Percentiles rank a stretch among this genome's conserved stretches.
phyloP scores from a whole-genome alignment of 129 eudicot genomes.

The Centaurea solstitialis region DNA sequence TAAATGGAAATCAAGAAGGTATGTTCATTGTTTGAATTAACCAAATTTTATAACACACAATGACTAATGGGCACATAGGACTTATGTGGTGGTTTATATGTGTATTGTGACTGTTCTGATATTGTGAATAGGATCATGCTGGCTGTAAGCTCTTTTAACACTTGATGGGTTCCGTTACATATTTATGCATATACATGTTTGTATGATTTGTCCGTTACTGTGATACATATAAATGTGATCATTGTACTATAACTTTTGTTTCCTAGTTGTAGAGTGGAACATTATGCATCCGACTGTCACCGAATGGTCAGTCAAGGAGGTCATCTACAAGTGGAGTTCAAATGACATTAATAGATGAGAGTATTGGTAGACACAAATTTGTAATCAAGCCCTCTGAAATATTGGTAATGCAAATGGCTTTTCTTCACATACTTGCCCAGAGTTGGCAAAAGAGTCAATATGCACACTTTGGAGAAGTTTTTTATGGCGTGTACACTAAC shows the following conservation, averaged over 20 bases:
- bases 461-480: conserved; percentile 10
- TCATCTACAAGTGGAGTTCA: conserved; percentile 26
- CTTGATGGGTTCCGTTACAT: neutral
- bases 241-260: conserved; percentile 8
- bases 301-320: conserved; percentile 41
- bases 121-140: neutral
- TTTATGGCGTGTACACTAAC: conserved; percentile 18
- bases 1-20: neutral
- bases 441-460: neutral
- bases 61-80: neutral
- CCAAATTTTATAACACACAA: neutral
- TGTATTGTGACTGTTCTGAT: neutral
- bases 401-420: conserved; percentile 51
- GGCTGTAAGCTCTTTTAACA: neutral
- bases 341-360: conserved; percentile 66
- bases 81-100: neutral
- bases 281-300: conserved; percentile 34
- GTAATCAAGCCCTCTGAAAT: conserved; percentile 63
- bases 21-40: neutral
- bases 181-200: neutral
- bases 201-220: neutral
- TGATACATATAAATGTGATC: conserved; percentile 1
- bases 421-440: neutral
- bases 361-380: conserved; percentile 33
- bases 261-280: conserved; percentile 50